Base-by-base conservation (phyloP, 352 stramenopile genomes). In the Thalassiosira sp. region DNA sequence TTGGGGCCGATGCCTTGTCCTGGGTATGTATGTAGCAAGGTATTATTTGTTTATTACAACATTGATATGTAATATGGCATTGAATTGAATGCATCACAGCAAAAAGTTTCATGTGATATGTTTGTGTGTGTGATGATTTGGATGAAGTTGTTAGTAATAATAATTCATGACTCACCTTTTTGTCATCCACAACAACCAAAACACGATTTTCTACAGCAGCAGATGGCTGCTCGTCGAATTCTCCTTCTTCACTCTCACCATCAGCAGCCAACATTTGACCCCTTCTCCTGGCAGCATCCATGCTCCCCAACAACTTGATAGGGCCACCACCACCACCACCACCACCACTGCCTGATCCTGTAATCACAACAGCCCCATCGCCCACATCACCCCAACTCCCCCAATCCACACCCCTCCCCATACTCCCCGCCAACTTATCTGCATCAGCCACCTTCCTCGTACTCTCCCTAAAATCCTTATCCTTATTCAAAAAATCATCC, bases 301-400 rank as follows among this genome's bases (percentile, higher is more conserved):
- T 62, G 74, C 81, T 84, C n/a, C 84, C 84, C 1, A 90, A 48
- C 15, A 90, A 68, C 8, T n/a, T n/a, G n/a, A n/a, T n/a, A n/a
- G n/a, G n/a, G n/a, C n/a, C n/a, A n/a, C n/a, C n/a, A n/a, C 52
- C 11, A 16, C 22, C 28, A 33, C 35, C 42, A 0, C 35, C 42
- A 15, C n/a, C 53, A 18, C 49, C 42, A 27, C 45, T 20, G 8
- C 56, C 25, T 11, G 18, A 24, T 40, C 52, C 52, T 11, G 16
- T n/a, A 20, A 80, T 2, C 5, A 85, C 24, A 13, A 89, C 80
- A 16, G 76, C 78, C 3, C 75, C 48, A 13, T 73, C 75, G 51
- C 45, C 62, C 6, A 84, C 28, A 40, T 59, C 70, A 2, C 85
- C 85, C 85, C 85, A 91, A 11, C 68, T 83, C 48, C 85, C 85